These are phyloP conservation scores for Neofusicoccum laricinum DNA, from an alignment of 2,329 filamentous ascomycete genomes.

Conservation along the genomic window DNA sequence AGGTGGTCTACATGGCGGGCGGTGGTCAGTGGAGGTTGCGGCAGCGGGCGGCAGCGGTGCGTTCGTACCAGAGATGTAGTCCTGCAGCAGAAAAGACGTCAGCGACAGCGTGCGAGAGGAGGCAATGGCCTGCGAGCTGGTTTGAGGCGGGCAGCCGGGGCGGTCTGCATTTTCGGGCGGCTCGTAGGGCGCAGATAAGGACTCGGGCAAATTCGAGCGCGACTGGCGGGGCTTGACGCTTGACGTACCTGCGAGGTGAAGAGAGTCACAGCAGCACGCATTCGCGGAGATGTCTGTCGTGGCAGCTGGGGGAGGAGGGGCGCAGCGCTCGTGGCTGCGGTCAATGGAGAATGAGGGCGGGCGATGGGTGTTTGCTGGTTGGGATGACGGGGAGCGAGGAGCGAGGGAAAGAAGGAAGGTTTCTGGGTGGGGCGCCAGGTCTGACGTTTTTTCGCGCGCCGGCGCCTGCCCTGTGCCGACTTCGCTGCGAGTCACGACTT, in stretches of 20 bases:
- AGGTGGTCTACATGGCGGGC: constrained; percentile 55
- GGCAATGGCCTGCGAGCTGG: constrained; percentile 2
- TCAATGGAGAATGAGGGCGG: neutral
- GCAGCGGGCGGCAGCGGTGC: constrained; percentile 19
- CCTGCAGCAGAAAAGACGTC: constrained; percentile 41
- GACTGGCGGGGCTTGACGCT: constrained; percentile 12
- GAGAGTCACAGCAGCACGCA: constrained; percentile 51
- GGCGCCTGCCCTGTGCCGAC: neutral
- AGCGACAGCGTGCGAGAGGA: constrained; percentile 26
- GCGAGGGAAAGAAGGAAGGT: neutral
- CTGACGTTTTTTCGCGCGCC: neutral
- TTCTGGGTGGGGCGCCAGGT: neutral
- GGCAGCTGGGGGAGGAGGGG: neutral
- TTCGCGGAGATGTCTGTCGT: constrained; percentile 21
- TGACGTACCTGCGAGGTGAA: constrained; percentile 54
- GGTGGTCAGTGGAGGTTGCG: constrained; percentile 15
- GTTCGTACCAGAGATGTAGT: constrained; percentile 62
- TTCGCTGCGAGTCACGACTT: neutral
- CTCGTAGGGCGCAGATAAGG: constrained; percentile 15
- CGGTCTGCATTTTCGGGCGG: neutral
- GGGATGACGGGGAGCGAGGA: neutral
- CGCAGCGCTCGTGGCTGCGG: constrained; percentile 5
- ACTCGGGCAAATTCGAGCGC: neutral
- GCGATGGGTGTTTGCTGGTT: neutral
- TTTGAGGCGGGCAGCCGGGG: neutral